phyloP scores from a whole-genome alignment of 768 basidiomycete genomes.

The Leccinum aurantiacum region DNA sequence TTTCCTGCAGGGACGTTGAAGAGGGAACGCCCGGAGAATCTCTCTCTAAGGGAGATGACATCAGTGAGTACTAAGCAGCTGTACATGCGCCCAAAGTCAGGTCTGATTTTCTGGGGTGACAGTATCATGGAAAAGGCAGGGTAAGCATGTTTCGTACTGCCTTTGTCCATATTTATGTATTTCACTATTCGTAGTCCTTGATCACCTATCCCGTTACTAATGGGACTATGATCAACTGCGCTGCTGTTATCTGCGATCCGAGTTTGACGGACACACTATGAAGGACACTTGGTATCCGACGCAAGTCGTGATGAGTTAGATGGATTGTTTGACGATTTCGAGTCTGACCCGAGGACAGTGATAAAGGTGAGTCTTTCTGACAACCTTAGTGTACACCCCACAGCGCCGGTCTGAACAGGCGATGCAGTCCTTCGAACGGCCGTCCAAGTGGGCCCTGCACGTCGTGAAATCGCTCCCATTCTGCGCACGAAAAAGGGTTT shows the following conservation, averaged over 20 bases:
- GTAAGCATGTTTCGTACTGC: background rate
- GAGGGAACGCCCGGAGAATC: slow-evolving; percentile 22
- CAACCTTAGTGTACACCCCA: background rate
- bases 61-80: slow-evolving; percentile 19
- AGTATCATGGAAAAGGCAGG: slow-evolving; percentile 15
- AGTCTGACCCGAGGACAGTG: slow-evolving; percentile 34
- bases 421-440: slow-evolving; percentile 34
- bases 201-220: slow-evolving; percentile 41
- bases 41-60: slow-evolving; percentile 16
- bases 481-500: slow-evolving; percentile 40
- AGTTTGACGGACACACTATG: slow-evolving; percentile 31
- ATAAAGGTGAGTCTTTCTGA: slow-evolving; percentile 23
- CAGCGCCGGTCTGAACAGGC: background rate
- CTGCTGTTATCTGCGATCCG: slow-evolving; percentile 31
- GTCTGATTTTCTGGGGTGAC: slow-evolving; percentile 10
- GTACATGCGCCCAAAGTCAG: background rate
- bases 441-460: slow-evolving; percentile 46
- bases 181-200: slow-evolving; percentile 33
- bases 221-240: slow-evolving; percentile 39
- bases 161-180: background rate
- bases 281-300: slow-evolving; percentile 34
- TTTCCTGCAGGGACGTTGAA: slow-evolving; percentile 35
- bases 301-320: slow-evolving; percentile 33
- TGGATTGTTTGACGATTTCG: slow-evolving; percentile 33
- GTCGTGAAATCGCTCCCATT: slow-evolving; percentile 40